Evolutionary conservation across 352 stramenopile genomes (phyloP).

Genomic region (Globisporangium sylvaticum): DNA sequence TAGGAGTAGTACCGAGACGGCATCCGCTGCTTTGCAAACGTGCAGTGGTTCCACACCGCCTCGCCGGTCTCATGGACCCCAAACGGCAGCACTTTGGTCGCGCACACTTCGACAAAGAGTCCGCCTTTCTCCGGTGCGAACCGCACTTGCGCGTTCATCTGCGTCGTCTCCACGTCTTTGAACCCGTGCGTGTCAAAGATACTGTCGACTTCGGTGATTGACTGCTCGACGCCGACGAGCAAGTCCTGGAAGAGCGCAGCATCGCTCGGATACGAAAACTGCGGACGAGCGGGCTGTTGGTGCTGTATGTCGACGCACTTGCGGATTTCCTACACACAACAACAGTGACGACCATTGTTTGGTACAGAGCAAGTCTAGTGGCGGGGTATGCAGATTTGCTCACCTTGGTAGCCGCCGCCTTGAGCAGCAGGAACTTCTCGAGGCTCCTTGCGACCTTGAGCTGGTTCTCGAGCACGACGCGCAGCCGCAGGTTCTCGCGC

Average conservation of each 20-base stretch:
- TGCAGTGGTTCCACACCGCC: constrained; percentile 38
- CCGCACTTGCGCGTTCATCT: constrained; percentile 22
- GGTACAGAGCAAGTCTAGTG: too few species aligned
- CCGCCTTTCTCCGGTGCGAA: constrained; percentile 19
- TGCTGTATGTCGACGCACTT: neutral
- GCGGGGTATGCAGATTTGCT: neutral
- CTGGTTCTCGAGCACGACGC: constrained; percentile 41
- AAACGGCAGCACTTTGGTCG: constrained; percentile 31
- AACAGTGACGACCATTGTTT: neutral
- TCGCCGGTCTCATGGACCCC: constrained; percentile 18
- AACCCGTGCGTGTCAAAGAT: constrained; percentile 22
- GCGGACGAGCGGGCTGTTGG: neutral
- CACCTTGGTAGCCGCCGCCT: neutral
- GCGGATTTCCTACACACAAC: neutral
- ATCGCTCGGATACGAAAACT: neutral
- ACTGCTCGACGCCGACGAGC: constrained; percentile 16
- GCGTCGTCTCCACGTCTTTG: constrained; percentile 18
- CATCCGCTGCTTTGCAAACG: constrained; percentile 19
- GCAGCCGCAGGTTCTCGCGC: constrained; percentile 47
- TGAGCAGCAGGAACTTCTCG: constrained; percentile 16
- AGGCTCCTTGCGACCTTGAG: constrained; percentile 43
- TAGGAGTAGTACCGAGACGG: constrained; percentile 34
- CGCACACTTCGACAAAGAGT: constrained; percentile 21
- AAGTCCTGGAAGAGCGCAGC: constrained; percentile 21
- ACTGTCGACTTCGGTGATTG: constrained; percentile 20